Conservation (phyloP, 768 basidiomycete genomes). For the Leucocoprinus birnbaumii region DNA sequence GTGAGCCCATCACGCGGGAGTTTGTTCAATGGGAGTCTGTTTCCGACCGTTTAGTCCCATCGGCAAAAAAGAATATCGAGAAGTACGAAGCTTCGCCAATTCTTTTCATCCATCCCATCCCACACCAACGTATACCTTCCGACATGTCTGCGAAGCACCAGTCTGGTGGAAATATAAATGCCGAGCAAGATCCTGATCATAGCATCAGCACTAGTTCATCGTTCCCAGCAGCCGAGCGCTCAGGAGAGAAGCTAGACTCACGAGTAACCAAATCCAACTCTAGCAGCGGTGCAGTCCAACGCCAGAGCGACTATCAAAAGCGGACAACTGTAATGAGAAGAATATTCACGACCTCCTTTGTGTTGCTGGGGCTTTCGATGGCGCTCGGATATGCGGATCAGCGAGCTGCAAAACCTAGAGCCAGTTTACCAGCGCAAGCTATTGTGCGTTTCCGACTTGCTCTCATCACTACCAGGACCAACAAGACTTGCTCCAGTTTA, state of each 20-base stretch:
- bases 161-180: neutral
- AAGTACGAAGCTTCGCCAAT: neutral
- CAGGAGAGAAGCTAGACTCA: neutral
- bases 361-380: neutral
- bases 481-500: constrained; percentile 32
- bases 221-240: neutral
- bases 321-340: neutral
- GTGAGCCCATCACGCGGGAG: neutral
- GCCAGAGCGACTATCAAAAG: neutral
- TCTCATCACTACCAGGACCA: neutral
- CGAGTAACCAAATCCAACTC: neutral
- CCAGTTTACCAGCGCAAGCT: constrained; percentile 24
- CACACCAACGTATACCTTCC: neutral
- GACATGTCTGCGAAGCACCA: constrained; percentile 1
- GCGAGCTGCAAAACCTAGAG: neutral
- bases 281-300: neutral
- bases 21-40: neutral
- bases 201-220: neutral
- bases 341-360: neutral
- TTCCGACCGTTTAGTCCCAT: neutral
- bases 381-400: neutral
- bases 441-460: constrained; percentile 20
- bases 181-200: neutral
- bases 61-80: neutral
- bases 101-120: neutral